Conservation (phyloP, 495 filamentous ascomycete species). For the Neurospora sp. region DNA sequence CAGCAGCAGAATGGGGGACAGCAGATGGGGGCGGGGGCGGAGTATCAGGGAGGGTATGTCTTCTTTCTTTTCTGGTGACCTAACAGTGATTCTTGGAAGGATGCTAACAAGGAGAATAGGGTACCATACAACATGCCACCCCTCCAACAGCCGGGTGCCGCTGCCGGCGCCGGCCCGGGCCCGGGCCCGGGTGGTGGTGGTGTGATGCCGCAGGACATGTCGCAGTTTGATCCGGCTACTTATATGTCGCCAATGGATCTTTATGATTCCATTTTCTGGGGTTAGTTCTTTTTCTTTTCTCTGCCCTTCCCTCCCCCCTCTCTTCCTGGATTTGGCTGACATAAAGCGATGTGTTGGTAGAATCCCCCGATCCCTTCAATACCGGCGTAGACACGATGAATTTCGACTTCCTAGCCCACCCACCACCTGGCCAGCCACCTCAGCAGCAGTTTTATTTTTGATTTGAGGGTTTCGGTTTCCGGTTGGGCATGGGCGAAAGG, state of each 20-base stretch:
- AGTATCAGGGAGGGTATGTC: conserved; percentile 12
- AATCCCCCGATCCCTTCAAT: conserved; percentile 41
- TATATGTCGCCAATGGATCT: conserved; percentile 48
- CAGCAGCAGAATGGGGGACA: conserved; percentile 38
- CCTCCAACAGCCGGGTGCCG: background rate
- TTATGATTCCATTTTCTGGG: conserved; percentile 51
- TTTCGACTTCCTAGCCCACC: conserved; percentile 41
- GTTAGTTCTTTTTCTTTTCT: conserved; percentile 22
- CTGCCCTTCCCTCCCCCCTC: background rate
- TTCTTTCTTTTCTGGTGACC: background rate
- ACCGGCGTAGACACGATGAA: conserved; percentile 38
- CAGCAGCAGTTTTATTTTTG: conserved; percentile 42
- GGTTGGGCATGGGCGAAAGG: background rate
- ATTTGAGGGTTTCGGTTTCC: background rate
- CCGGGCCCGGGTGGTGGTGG: conserved; percentile 1
- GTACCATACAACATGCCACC: conserved; percentile 8
- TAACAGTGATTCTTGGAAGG: background rate
- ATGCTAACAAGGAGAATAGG: conserved; percentile 1
- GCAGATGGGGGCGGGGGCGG: conserved; percentile 8
- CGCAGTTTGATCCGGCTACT: conserved; percentile 31
- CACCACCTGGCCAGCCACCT: conserved; percentile 36
- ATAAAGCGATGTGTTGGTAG: conserved; percentile 6
- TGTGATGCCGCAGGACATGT: conserved; percentile 23
- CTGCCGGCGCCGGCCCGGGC: background rate
- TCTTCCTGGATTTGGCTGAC: too few relatives aligned